Evolutionary conservation across 352 stramenopile species (phyloP), one percentile per base, ranked within the genome.

Genomic region (Elongisporangium anandrum): DNA sequence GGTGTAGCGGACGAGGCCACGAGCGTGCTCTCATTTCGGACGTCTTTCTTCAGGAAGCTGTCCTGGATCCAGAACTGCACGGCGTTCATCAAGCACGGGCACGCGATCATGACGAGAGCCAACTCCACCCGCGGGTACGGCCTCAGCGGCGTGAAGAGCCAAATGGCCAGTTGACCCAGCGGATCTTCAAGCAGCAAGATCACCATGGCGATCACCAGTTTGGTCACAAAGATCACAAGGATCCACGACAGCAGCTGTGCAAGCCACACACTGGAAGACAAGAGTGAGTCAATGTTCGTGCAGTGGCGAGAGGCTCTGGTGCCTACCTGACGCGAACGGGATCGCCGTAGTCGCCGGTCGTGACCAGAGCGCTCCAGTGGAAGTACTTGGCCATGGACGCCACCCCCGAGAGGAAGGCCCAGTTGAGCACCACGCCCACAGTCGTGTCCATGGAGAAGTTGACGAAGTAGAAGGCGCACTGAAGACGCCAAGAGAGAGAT

Each of bases 21-120:
- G 26, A 84, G 62, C 50, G 80, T 68, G 60, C 75, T 84, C 58
- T 87, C 79, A 52, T 87, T 70, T 9, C 72, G 72, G 9, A 87
- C 68, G 50, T 92, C 82, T 60, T 95, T 93, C 62, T 95, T 96
- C 54, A 96, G 78, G 66, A 94, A 96, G 69, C 76, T 94, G 74
- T 96, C 87, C 66, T 96, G 87, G 34, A 96, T 71, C 85, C 85
- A 96, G 60, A 95, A 96, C 59, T 96, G 87, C 50, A 95, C 54
- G 16, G 80, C 86, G 65, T 96, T 96, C 85, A 96, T 95, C 19
- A 95, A 56, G 58, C 81, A 92, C 48, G 87, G 87, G 65, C 87
- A 96, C 6, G 78, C 82, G 55, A 96, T 91, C 87, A 96, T 96
- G 48, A 96, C 87, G 53, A 96, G 59, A 22, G 68, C 72, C 52